Percentiles rank a stretch among this genome's conserved stretches.
Conservation (phyloP, 331 rosid species). For the Telfairia occidentalis region DNA sequence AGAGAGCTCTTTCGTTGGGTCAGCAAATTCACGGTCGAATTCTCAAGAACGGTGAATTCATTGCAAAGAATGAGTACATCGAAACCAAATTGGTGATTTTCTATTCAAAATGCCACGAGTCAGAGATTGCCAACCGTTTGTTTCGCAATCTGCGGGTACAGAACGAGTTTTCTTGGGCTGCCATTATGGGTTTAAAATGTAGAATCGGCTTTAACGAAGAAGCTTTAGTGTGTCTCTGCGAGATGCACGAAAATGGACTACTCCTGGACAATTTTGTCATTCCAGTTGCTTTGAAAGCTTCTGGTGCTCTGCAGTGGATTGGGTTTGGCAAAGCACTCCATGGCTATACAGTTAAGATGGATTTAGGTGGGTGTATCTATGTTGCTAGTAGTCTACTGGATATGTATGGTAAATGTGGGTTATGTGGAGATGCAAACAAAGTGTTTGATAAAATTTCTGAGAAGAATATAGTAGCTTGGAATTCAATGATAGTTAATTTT, state of each 20-base stretch:
- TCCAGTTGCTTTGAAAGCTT: slow-evolving; percentile 74
- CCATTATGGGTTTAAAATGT: slow-evolving; percentile 51
- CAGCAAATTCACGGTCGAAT: slow-evolving; percentile 61
- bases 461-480: slow-evolving; percentile 60
- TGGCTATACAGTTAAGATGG: slow-evolving; percentile 42
- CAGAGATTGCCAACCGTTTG: slow-evolving; percentile 27
- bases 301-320: slow-evolving; percentile 45
- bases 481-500: slow-evolving; percentile 48
- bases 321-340: slow-evolving; percentile 52
- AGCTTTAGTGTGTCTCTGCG: slow-evolving; percentile 33
- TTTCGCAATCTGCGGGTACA: slow-evolving; percentile 25
- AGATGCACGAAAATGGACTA: slow-evolving; percentile 47
- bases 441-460: slow-evolving; percentile 52
- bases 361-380: slow-evolving; percentile 40
- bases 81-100: slow-evolving; percentile 59
- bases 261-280: slow-evolving; percentile 61
- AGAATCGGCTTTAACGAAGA: slow-evolving; percentile 36
- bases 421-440: slow-evolving; percentile 45
- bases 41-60: slow-evolving; percentile 38
- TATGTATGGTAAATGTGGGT: slow-evolving; percentile 83
- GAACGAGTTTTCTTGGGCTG: slow-evolving; percentile 78
- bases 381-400: slow-evolving; percentile 62
- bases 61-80: slow-evolving; percentile 32
- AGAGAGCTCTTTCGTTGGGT: slow-evolving; percentile 49
- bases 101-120: slow-evolving; percentile 47